Evolutionary conservation across 768 basidiomycete genomes (phyloP).

Genomic region (Pleurotus giganteus): DNA sequence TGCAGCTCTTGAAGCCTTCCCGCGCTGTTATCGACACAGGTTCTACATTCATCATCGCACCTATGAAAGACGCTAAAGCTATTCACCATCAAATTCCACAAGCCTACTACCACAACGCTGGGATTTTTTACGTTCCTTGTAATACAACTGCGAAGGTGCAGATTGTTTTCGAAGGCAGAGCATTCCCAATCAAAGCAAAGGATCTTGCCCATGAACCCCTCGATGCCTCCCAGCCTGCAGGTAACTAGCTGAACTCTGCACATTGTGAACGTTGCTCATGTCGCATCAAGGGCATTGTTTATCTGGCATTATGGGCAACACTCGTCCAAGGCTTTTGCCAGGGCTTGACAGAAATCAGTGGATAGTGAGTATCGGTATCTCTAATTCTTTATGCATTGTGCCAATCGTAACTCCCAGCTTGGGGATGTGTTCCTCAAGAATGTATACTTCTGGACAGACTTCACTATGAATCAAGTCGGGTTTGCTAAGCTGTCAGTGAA

Average conservation of each 20-base stretch:
- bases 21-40: conserved; percentile 54
- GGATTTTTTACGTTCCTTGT: conserved; percentile 62
- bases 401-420: conserved; percentile 18
- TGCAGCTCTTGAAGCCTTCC: conserved; percentile 43
- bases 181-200: conserved; percentile 56
- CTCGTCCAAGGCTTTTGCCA: neutral
- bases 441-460: conserved; percentile 37
- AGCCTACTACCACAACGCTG: conserved; percentile 43
- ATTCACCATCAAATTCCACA: conserved; percentile 59
- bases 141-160: conserved; percentile 49
- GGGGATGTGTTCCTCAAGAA: conserved; percentile 43
- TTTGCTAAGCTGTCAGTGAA: conserved; percentile 32
- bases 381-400: neutral
- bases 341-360: neutral
- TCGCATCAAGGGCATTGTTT: neutral
- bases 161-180: conserved; percentile 51
- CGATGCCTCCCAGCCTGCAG: neutral
- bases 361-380: neutral
- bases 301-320: neutral
- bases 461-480: conserved; percentile 29
- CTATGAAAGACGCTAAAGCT: conserved; percentile 43
- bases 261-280: too few species aligned
- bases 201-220: conserved; percentile 54
- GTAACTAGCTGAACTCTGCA: too few species aligned
- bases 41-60: conserved; percentile 31